Base-by-base conservation (phyloP, 2,329 filamentous ascomycete species). In the Penicillium palitans region DNA sequence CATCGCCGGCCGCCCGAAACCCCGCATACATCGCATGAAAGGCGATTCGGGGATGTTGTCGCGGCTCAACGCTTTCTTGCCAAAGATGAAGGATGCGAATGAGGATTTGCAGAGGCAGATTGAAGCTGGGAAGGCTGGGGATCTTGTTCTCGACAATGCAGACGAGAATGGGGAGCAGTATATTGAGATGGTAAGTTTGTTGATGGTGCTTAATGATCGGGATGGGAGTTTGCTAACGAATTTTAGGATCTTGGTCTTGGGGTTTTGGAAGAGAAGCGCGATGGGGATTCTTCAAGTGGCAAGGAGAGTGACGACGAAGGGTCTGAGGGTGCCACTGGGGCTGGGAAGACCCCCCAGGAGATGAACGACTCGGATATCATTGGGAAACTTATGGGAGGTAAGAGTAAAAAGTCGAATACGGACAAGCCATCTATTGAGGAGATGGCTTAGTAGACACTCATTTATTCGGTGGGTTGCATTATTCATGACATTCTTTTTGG, bases 1-100 rank as follows among this genome's bases (percentile, higher is more conserved):
- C 60, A 57, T 74, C 12, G 61, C 65, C 21, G 68, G 66, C n/a
- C 68, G 66, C 13, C 67, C 66, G 9, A 76, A 74, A 65, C 75
- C 75, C 3, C 62, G 61, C 47, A 76, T 76, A 56, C 64, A 63
- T 25, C 66, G 65, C 24, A 62, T 72, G 29, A 51, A 71, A 3
- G 62, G 63, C 15, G 61, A 66, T 13, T 69, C 69, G 1, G 68
- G 66, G 25, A 55, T 80, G 6, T 62, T 76, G 39, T 70, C 73
- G 21, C 72, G 76, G 35, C 58, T 80, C 39, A 73, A 74, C 10
- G 59, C 70, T 8, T 79, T 80, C 61, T 59, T 80, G 39, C 78
- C 78, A 10, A 66, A 76, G 61, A 70, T 80, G 57, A 76, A 75
- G 58, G 70, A 67, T 52, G 78, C 78, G 29, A 80, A 80, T 67